These are phyloP conservation scores for Lathyrus oleraceus DNA, from an alignment of 306 rosid genomes.

Conservation along the genomic window DNA sequence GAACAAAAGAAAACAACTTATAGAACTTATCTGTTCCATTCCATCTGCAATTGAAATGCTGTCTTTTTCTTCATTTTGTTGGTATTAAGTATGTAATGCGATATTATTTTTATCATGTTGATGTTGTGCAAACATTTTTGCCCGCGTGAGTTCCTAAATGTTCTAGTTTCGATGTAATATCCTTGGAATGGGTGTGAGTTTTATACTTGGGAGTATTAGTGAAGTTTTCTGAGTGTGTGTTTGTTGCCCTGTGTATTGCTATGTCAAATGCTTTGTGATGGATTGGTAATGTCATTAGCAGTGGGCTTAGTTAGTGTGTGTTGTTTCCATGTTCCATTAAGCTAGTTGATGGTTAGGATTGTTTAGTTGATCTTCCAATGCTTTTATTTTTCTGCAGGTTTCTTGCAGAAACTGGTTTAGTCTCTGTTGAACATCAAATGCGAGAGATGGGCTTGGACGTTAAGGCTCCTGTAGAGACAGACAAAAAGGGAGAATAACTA, in stretches of 20 bases:
- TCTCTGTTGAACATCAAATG: slow-evolving; percentile 79
- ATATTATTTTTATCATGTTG: background rate
- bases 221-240: background rate
- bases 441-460: slow-evolving; percentile 66
- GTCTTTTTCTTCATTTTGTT: background rate
- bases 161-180: slow-evolving; percentile 5
- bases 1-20: background rate
- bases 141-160: background rate
- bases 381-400: slow-evolving; percentile 60
- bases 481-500: slow-evolving; percentile 43
- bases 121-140: slow-evolving; percentile 8
- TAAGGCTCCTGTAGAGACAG: slow-evolving; percentile 41
- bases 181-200: background rate
- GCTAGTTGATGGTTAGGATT: slow-evolving; percentile 7
- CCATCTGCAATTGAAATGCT: background rate
- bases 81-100: background rate
- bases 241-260: background rate
- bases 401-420: slow-evolving; percentile 83
- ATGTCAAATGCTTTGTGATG: slow-evolving; percentile 7
- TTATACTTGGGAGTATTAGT: slow-evolving; percentile 12
- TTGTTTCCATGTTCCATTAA: background rate
- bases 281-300: background rate
- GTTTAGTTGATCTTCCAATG: slow-evolving; percentile 3
- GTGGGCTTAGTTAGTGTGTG: background rate
- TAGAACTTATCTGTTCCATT: background rate